phyloP scores from a whole-genome alignment of 2,329 filamentous ascomycete genomes.

The Conoideocrella luteorostrata region DNA sequence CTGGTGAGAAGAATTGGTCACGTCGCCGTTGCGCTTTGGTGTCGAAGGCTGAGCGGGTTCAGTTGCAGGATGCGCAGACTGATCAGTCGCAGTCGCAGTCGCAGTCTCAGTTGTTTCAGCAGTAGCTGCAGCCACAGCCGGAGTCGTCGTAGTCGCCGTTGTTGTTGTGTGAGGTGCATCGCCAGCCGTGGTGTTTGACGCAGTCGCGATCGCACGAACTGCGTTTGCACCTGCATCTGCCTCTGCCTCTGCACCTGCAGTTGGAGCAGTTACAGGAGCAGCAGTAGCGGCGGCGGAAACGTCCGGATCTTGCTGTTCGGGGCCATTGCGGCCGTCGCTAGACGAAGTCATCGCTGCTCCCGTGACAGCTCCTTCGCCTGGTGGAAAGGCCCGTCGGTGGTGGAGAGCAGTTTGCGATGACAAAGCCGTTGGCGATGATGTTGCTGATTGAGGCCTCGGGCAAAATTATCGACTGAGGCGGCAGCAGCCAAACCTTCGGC shows the following conservation, averaged over 20 bases:
- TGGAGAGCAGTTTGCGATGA: constrained; percentile 4
- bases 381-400: constrained; percentile 6
- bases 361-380: constrained; percentile 51
- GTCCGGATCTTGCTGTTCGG: neutral
- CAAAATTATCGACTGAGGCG: constrained; percentile 14
- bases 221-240: neutral
- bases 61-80: constrained; percentile 1
- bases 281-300: constrained; percentile 2
- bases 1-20: neutral
- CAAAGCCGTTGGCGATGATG: constrained; percentile 4
- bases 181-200: neutral
- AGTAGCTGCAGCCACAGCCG: neutral
- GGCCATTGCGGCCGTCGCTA: constrained; percentile 33
- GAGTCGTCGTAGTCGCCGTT: neutral
- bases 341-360: constrained; percentile 58
- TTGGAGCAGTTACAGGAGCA: constrained; percentile 7
- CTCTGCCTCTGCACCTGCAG: constrained; percentile 9
- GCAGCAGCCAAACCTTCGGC: no score
- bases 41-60: constrained; percentile 10
- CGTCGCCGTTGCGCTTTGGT: constrained; percentile 3
- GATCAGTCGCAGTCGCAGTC: neutral
- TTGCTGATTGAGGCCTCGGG: constrained; percentile 13
- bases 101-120: neutral
- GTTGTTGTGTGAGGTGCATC: neutral
- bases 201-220: constrained; percentile 2